Evolutionary conservation across 257 asterid species (phyloP), one percentile per base, ranked within the genome.

Genomic region (Nicotiana obtusifolia): DNA sequence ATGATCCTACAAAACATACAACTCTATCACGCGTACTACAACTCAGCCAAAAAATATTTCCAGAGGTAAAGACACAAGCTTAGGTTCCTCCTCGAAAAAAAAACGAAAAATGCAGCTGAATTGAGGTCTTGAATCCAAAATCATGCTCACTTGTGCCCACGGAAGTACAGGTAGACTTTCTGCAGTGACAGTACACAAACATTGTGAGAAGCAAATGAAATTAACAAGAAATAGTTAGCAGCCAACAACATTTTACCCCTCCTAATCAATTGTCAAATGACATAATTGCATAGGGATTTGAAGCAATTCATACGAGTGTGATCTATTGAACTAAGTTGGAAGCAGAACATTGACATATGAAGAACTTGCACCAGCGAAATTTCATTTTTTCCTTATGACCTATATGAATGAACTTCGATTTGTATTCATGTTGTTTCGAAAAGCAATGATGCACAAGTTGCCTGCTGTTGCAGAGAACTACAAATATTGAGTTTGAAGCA

Each of bases 141-240:
- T 24, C 24, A 8, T 41, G 57, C 33, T 91, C 86, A 95, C 91
- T 91, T 92, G 76, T 92, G 68, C 67, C 99, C 99, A 62, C 99
- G 89, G 92, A 95, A 95, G 84, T 87, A 91, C 81, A 89, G 64
- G 73, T 95, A 95, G 37, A 95, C 89, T 94, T 91, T 92, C 99
- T 95, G 98, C 94, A 85, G 59, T 52, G 67, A 47, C 28, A 47
- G 30, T 22, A 64, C 67, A 66, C n/a, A 54, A 54, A 75, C 41
- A 15, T 44, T 14, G 52, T 33, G 17, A 75, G 62, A 49, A 41
- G 49, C 49, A 41, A 41, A 41, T 49, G 62, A 24, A 75, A 16
- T 37, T 73, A 14, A 30, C 49, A 41, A 41, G 49, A 41, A 41
- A 71, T 3, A 10, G 60, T 44, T 13, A 4, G 14, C 37, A 24